Base-by-base conservation (phyloP, 2,329 filamentous ascomycete genomes). In the Ophiostoma triangulosporum region DNA sequence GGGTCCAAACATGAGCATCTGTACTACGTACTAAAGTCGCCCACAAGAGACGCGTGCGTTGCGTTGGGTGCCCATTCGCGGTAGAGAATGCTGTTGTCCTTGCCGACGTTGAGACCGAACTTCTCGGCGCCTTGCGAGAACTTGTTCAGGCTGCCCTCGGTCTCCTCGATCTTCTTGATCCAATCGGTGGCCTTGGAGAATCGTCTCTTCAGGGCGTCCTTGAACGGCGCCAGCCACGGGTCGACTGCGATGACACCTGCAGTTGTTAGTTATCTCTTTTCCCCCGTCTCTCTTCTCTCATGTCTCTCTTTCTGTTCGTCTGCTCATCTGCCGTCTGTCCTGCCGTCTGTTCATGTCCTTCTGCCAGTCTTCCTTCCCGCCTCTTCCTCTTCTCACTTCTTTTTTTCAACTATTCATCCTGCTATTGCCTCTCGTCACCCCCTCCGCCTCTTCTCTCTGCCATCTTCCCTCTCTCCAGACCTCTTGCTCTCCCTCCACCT, bases 41-140 rank as follows among this genome's bases (percentile, higher is more conserved):
- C 93, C 61, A 95, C 84, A 51, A 98, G 77, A 65, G 83, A 89
- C 50, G 93, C 93, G 63, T 86, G 76, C 38, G 80, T 74, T 52
- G 89, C 91, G 72, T 89, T 94, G 26, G 93, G 90, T 1, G 93
- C 93, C 93, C 93, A 98, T 76, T 98, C 93, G 61, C 88, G 80
- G 69, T 98, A 98, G 55, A 77, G 74, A 60, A 98, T 88, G 67
- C 90, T 89, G 66, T 88, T 88, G 63, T 95, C 82, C 52, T 80
- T 73, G 64, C 84, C 77, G 56, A 93, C 83, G 60, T 87, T 88
- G 69, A 98, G 80, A 54, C 93, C 93, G 64, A 86, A 95, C 58
- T 77, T 83, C 64, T 97, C 88, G 58, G 81, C 85, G 45, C 93
- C 91, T 88, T 46, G 43, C 26, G 86, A 91, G 71, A 97, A 98